Evolutionary conservation across 2,329 filamentous ascomycete species (phyloP).

Genomic region (Fusarium palustre): DNA sequence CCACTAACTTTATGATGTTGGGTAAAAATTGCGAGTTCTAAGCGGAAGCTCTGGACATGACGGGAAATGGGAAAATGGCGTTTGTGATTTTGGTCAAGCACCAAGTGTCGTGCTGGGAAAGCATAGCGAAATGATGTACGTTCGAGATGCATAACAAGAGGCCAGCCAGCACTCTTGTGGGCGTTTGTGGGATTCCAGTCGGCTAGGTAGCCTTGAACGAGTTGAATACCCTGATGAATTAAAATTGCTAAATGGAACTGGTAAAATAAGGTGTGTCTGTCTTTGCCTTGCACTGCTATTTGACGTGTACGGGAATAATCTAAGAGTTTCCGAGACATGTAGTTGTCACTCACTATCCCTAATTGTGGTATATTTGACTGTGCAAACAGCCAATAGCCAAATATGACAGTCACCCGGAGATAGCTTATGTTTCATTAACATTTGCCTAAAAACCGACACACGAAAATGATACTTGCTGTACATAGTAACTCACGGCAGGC

Average conservation of each 20-base stretch:
- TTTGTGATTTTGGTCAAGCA: conserved; percentile 29
- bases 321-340: background rate
- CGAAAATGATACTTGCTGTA: no score
- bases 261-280: background rate
- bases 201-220: conserved; percentile 32
- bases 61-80: conserved; percentile 29
- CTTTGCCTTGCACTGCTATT: background rate
- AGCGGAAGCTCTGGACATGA: conserved; percentile 42
- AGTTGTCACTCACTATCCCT: background rate
- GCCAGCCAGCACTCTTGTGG: conserved; percentile 23
- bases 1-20: conserved; percentile 48
- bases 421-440: background rate
- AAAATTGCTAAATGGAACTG: background rate
- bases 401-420: background rate
- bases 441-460: background rate
- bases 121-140: conserved; percentile 33
- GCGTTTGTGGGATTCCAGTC: conserved; percentile 41
- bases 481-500: background rate
- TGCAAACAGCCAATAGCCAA: background rate
- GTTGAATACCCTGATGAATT: conserved; percentile 37
- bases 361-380: background rate
- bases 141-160: conserved; percentile 37
- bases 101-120: conserved; percentile 19
- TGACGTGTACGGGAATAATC: background rate
- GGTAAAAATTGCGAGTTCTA: conserved; percentile 24